Conservation (phyloP, 2,329 filamentous ascomycete species). For the Myriosclerotinia duriaeana region DNA sequence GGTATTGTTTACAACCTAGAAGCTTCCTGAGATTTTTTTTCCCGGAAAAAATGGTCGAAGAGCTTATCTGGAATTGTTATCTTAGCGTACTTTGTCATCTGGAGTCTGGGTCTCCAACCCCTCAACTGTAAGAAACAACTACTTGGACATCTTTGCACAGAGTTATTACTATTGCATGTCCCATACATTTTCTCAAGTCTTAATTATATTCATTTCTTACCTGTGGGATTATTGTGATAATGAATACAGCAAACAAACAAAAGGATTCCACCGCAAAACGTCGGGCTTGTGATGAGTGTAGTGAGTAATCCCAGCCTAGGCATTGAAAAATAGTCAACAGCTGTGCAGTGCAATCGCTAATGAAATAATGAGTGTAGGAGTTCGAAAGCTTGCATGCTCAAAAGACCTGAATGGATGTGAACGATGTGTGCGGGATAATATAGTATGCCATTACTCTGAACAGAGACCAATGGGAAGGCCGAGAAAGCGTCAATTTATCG, state of each 20-base stretch:
- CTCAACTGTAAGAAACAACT: constrained; percentile 10
- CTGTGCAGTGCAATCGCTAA: constrained; percentile 30
- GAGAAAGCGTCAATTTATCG: constrained; percentile 51
- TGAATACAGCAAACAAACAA: constrained; percentile 24
- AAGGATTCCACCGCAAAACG: constrained; percentile 47
- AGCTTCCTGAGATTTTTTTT: constrained; percentile 29
- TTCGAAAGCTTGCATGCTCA: constrained; percentile 63
- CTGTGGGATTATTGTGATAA: constrained; percentile 19
- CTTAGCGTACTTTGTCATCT: constrained; percentile 29
- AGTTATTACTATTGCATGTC: background rate
- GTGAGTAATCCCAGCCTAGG: constrained; percentile 47
- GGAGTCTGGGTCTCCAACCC: background rate
- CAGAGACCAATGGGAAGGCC: constrained; percentile 68
- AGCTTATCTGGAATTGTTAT: constrained; percentile 29
- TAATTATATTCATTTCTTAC: background rate
- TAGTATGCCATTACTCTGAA: constrained; percentile 60
- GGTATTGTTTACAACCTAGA: constrained; percentile 23
- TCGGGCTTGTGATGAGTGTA: constrained; percentile 66
- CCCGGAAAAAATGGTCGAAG: constrained; percentile 21
- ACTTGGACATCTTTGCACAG: background rate
- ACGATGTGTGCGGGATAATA: constrained; percentile 57
- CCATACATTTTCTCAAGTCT: background rate
- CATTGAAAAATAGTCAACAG: background rate
- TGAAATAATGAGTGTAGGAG: constrained; percentile 46
- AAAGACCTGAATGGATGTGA: constrained; percentile 61